Percentiles rank a stretch among this genome's conserved stretches.
Evolutionary conservation across 31 red algal genomes (phyloP).

Genomic region (Odonthalia washingtoniensis): DNA sequence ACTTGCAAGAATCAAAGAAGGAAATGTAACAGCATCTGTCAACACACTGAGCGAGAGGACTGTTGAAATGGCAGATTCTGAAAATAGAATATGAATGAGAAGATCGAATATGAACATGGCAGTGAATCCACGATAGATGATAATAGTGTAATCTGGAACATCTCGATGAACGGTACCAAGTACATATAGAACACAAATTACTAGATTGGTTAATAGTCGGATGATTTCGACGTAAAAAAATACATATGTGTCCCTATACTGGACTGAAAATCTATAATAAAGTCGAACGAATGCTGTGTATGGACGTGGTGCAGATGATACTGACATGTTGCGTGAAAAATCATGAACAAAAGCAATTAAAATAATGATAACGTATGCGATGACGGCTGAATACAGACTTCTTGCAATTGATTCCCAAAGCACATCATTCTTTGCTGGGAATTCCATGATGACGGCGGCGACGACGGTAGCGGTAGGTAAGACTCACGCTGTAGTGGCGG

Average conservation of each 20-base stretch:
- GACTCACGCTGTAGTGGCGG: not conserved
- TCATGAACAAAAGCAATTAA: constrained; percentile 58
- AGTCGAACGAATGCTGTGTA: constrained; percentile 27
- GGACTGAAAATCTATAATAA: constrained; percentile 31
- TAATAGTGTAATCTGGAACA: constrained; percentile 37
- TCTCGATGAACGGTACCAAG: constrained; percentile 67
- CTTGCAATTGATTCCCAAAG: constrained; percentile 69
- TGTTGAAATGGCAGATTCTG: constrained; percentile 54
- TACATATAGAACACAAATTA: constrained; percentile 66
- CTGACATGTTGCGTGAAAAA: constrained; percentile 35
- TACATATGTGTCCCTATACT: constrained; percentile 61
- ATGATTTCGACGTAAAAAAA: constrained; percentile 72
- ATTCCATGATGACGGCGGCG: not conserved
- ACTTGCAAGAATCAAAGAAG: constrained; percentile 63
- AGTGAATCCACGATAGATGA: constrained; percentile 48
- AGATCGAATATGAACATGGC: constrained; percentile 53
- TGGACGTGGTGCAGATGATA: constrained; percentile 11
- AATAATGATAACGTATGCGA: constrained; percentile 37
- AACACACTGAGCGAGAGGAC: constrained; percentile 30
- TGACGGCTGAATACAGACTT: constrained; percentile 38
- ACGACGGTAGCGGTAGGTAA: not conserved
- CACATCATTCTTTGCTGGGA: constrained; percentile 45
- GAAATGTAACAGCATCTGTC: constrained; percentile 68
- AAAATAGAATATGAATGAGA: constrained; percentile 27
- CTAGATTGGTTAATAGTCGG: constrained; percentile 52